These are phyloP conservation scores for Salvia rosmarinus DNA, from an alignment of 257 asterid species.

Conservation along the genomic window DNA sequence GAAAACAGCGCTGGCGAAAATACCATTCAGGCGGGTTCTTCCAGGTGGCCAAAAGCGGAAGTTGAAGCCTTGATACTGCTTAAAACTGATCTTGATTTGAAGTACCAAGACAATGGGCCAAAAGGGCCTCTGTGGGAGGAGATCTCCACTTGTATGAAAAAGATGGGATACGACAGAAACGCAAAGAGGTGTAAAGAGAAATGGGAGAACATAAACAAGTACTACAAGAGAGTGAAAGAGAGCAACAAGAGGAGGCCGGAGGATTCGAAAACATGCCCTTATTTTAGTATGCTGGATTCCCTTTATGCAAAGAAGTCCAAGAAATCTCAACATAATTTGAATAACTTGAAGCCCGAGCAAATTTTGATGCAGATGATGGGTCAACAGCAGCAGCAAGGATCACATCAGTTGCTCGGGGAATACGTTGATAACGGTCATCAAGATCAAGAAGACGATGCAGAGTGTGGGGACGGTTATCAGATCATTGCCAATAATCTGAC, in stretches of 20 bases:
- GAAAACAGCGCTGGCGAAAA: conserved; percentile 48
- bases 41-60: conserved; percentile 84
- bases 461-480: conserved; percentile 47
- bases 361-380: conserved; percentile 71
- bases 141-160: conserved; percentile 67
- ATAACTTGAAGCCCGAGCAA: conserved; percentile 58
- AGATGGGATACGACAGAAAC: conserved; percentile 63
- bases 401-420: conserved; percentile 35
- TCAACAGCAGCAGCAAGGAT: conserved; percentile 47
- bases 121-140: conserved; percentile 82
- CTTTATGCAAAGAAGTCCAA: conserved; percentile 57
- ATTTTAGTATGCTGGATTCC: conserved; percentile 65
- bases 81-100: conserved; percentile 58
- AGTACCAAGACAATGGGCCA: conserved; percentile 60
- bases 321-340: conserved; percentile 39
- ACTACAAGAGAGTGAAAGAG: conserved; percentile 72
- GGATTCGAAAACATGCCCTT: conserved; percentile 74
- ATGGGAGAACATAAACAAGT: conserved; percentile 90
- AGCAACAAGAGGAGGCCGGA: conserved; percentile 66
- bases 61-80: conserved; percentile 71
- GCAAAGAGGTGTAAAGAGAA: conserved; percentile 87
- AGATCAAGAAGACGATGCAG: conserved; percentile 40
- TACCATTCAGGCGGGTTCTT: conserved; percentile 44
- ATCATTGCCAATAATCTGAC: conserved; percentile 42
- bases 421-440: conserved; percentile 44